Percentiles rank a stretch among this genome's conserved stretches.
Evolutionary conservation across 2,329 filamentous ascomycete species (phyloP).

Genomic region (Aspergillus sp.): DNA sequence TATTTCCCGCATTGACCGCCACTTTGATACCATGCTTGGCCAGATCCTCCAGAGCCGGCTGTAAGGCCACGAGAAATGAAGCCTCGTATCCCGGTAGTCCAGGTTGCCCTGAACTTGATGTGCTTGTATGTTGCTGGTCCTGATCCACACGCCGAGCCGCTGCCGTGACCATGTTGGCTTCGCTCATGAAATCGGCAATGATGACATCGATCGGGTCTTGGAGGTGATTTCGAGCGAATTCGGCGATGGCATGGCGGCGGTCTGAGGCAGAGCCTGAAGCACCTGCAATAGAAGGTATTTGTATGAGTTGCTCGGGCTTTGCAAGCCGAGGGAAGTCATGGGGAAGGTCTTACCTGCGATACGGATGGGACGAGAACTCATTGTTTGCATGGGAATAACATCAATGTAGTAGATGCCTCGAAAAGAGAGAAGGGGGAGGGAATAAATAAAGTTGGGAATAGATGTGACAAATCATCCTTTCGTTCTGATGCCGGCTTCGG

Average conservation of each 20-base stretch:
- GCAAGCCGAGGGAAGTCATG: background rate
- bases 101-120: conserved; percentile 1
- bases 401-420: background rate
- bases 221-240: conserved; percentile 42
- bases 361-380: conserved; percentile 25
- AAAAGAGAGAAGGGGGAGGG: background rate
- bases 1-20: conserved; percentile 46
- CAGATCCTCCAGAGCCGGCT: conserved; percentile 41
- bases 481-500: too few relatives aligned
- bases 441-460: too few relatives aligned
- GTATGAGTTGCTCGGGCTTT: too few relatives aligned
- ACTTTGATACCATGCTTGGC: conserved; percentile 44
- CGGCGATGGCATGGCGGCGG: conserved; percentile 46
- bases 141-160: conserved; percentile 39
- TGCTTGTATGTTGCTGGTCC: conserved; percentile 15
- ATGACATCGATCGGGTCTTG: conserved; percentile 49
- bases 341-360: conserved; percentile 26
- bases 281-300: conserved; percentile 22
- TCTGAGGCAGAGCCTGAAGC: conserved; percentile 48
- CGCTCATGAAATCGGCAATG: conserved; percentile 50
- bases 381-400: conserved; percentile 3
- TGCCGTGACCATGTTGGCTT: conserved; percentile 52
- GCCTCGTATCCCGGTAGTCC: conserved; percentile 49
- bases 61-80: conserved; percentile 52
- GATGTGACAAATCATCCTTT: too few relatives aligned